phyloP scores from a whole-genome alignment of 1,284 basidiomycete genomes.

The Melampsora abietis-canadensis region DNA sequence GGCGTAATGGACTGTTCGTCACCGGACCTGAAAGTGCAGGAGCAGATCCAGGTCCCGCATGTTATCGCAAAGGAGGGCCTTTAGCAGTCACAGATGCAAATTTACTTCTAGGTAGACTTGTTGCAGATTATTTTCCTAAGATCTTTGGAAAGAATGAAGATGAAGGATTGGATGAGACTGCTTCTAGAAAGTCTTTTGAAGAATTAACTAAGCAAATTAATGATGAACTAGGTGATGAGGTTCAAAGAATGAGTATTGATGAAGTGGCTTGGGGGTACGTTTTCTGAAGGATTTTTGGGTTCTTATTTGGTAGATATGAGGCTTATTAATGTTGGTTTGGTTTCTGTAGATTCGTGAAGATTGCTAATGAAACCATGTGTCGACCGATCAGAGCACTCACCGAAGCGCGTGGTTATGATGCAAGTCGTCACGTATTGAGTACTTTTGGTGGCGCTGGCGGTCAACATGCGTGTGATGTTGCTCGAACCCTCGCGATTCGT shows the following conservation, averaged over 20 bases:
- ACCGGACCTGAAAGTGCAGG: slow-evolving; percentile 79
- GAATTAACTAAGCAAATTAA: slow-evolving; percentile 68
- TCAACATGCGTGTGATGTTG: slow-evolving; percentile 86
- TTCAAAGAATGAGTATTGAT: slow-evolving; percentile 65
- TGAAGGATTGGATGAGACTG: slow-evolving; percentile 71
- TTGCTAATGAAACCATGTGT: slow-evolving; percentile 64
- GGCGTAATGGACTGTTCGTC: slow-evolving; percentile 75
- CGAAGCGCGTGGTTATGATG: slow-evolving; percentile 81
- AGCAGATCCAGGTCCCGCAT: slow-evolving; percentile 77
- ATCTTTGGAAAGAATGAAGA: slow-evolving; percentile 84
- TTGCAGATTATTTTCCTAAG: slow-evolving; percentile 64
- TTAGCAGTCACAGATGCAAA: slow-evolving; percentile 84
- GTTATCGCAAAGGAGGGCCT: slow-evolving; percentile 74
- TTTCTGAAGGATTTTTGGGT: background rate
- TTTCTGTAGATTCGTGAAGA: slow-evolving; percentile 29
- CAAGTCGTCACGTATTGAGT: slow-evolving; percentile 75
- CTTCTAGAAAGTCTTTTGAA: slow-evolving; percentile 65
- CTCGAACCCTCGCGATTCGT: slow-evolving; percentile 71
- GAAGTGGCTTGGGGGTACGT: slow-evolving; percentile 78
- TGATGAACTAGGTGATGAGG: slow-evolving; percentile 57
- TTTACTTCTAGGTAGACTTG: slow-evolving; percentile 73
- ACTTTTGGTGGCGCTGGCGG: slow-evolving; percentile 89
- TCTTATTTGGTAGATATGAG: slow-evolving; percentile 61
- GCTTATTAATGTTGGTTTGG: background rate
- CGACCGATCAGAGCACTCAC: slow-evolving; percentile 86